Evolutionary conservation across 805 yeast genomes (phyloP), one percentile per base, ranked within the genome.

Genomic region (Hanseniaspora meyeri): DNA sequence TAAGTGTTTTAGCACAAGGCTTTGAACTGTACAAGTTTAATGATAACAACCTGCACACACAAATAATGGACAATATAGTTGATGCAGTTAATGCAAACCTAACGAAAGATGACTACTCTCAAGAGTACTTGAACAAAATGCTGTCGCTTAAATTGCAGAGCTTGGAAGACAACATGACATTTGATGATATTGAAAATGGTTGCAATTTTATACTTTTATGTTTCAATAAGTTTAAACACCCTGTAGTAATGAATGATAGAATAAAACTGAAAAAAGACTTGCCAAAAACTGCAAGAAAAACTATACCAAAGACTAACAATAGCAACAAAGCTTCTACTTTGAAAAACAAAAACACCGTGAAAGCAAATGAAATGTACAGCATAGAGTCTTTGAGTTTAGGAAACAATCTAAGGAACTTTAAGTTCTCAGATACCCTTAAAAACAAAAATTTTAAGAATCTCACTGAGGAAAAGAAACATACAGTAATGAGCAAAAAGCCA

Each of bases 151-250:
- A 31, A 24, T 19, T 53, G 7, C 31, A 53, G 11, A 38, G 46
- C 29, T n/a, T 51, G 1, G 55, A 51, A 16, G 55, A 51, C 4
- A 34, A 17, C 20, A 51, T 51, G 50, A 17, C 55, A 4, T 37
- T 51, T 24, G 20, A 43, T 27, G 55, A 51, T 38, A 51, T 51
- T 17, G 55, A 51, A 37, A 37, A 51, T 10, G 55, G 55, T 4
- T 43, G 45, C 16, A 51, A 51, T 10, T 51, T 51, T 19, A 24
- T 51, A 4, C 29, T 51, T 1, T 3, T 51, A 2, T 43, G 37
- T n/a, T 51, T 51, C 31, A 32, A 37, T 11, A 36, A 37, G 11
- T 51, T 34, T 29, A 24, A 45, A 17, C 16, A 27, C 38, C 49
- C 39, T 27, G 47, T 51, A 7, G 31, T 51, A 4, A 43, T 51